Base-by-base conservation (phyloP, 345 rosid species). In the Geranium rotundifolium region DNA sequence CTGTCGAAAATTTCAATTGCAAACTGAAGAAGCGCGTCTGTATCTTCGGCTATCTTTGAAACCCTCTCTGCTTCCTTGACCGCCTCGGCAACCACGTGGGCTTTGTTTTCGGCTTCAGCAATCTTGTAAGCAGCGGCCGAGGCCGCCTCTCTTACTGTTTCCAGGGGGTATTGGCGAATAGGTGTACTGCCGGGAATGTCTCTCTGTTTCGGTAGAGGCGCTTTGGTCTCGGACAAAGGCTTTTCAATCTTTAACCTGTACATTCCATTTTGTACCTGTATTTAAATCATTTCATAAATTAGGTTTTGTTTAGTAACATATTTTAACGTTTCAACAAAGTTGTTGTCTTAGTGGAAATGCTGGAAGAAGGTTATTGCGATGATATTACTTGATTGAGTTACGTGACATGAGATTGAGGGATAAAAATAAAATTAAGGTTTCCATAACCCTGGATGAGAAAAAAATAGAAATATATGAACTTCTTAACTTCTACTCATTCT, bases 21-120 rank as follows among this genome's bases (percentile, higher is more conserved):
- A 60, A 87, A 60, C 63, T 79, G 78, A 1, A 80, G 69, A 41
- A 80, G 62, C 2, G 77, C 70, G 31, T 82, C 77, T 19, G 74
- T 63, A n/a, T 85, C 86, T 72, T 83, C 82, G 29, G 81, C 78
- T 82, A 83, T 77, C 71, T 67, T 83, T 29, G 78, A 77, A 58
- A 83, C 62, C 73, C 87, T 81, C 69, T 84, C 95, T 14, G 84
- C 83, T 79, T 89, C 98, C 69, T 84, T 83, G 58, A 84, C 78
- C 63, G 95, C 87, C 76, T 76, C 82, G 57, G 80, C 86, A 20
- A 90, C 89, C 20, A 82, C 79, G 67, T 73, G 73, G 10, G 87
- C 74, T 69, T 82, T 89, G 63, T 85, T 87, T 74, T 89, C 98
- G 62, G 98, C 92, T 63, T 91, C 95, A 0, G 85, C 93, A 18